Evolutionary conservation across 2,329 filamentous ascomycete species (phyloP), one percentile per base, ranked within the genome.

Genomic region (Waltergamsia citrina): DNA sequence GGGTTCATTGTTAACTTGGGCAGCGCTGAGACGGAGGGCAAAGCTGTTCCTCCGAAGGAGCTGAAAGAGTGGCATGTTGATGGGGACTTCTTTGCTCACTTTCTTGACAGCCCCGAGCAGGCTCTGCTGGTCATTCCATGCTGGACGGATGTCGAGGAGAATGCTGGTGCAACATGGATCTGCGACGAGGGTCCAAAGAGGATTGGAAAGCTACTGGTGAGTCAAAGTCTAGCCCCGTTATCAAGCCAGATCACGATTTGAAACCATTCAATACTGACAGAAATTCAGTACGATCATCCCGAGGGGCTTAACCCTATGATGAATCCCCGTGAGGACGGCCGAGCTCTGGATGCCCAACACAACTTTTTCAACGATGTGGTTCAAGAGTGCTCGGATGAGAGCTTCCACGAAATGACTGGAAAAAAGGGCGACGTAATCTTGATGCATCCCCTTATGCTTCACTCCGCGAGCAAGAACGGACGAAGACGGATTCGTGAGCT

Each of bases 1-100:
- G 67, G 68, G 4, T 67, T 83, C 36, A 84, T 84, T 45, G 76
- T 84, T 26, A 84, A 83, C 52, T 64, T 84, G 7, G 80, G 80
- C 10, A 73, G 65, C 2, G 49, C 64, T 1, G 65, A 69, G 33
- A 59, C 59, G 31, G 68, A 72, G 39, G 66, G 68, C 5, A 62
- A 60, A 32, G 60, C 64, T 7, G 52, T 67, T 4, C 53, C 62
- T 23, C 74, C 74, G 0, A 60, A 66, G 33, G 63, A 73, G 1
- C 56, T 81, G 16, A 47, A 60, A 7, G 62, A 62, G 16, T 84
- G 79, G 78, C 79, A 83, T 51, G 74, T 80, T 12, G 78, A 83
- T 52, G 78, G 78, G 6, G 78, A 83, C 43, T 83, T 81, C 53
- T 84, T 84, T 50, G 65, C 78, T 4, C 78, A 84, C 57, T 84